A percentile compares a stretch with the other conserved stretches of the same genome.
Conservation (phyloP, 1,284 basidiomycete genomes). For the Sanghuangporus sanghuang region DNA sequence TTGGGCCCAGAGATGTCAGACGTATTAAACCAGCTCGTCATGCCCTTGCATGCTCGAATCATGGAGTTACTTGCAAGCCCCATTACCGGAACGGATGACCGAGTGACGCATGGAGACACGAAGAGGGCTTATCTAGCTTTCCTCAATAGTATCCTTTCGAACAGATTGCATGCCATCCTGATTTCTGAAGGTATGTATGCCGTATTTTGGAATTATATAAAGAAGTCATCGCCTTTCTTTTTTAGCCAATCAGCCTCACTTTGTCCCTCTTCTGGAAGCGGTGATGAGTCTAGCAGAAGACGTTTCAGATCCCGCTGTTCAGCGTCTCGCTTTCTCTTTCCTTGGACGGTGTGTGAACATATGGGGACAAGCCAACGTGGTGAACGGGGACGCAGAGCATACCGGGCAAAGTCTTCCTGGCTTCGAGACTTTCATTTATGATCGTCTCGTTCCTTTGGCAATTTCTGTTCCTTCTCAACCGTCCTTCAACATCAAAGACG, state of each 20-base stretch:
- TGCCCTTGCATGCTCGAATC: conserved; percentile 83
- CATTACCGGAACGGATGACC: conserved; percentile 88
- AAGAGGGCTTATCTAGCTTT: conserved; percentile 88
- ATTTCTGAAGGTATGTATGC: conserved; percentile 72
- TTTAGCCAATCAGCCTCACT: conserved; percentile 75
- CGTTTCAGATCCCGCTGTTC: conserved; percentile 65
- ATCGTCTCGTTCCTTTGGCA: conserved; percentile 76
- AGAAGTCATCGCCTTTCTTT: conserved; percentile 1
- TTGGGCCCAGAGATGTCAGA: conserved; percentile 82
- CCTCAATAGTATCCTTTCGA: conserved; percentile 77
- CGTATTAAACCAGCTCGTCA: conserved; percentile 88
- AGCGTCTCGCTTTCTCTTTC: conserved; percentile 82
- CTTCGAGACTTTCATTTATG: conserved; percentile 92
- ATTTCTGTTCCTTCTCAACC: conserved; percentile 81
- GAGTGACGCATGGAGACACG: conserved; percentile 77
- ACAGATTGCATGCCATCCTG: conserved; percentile 81
- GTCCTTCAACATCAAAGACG: conserved; percentile 85
- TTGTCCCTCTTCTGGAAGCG: conserved; percentile 67
- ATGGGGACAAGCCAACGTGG: conserved; percentile 59
- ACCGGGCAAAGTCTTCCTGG: conserved; percentile 64
- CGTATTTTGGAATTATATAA: not conserved
- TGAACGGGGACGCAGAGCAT: conserved; percentile 35
- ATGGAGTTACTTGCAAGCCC: conserved; percentile 79
- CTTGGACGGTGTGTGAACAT: conserved; percentile 71
- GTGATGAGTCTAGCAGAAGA: conserved; percentile 78